These are phyloP conservation scores for Ophiostoma sp. DNA, from an alignment of 2,329 filamentous ascomycete species.

Conservation along the genomic window DNA sequence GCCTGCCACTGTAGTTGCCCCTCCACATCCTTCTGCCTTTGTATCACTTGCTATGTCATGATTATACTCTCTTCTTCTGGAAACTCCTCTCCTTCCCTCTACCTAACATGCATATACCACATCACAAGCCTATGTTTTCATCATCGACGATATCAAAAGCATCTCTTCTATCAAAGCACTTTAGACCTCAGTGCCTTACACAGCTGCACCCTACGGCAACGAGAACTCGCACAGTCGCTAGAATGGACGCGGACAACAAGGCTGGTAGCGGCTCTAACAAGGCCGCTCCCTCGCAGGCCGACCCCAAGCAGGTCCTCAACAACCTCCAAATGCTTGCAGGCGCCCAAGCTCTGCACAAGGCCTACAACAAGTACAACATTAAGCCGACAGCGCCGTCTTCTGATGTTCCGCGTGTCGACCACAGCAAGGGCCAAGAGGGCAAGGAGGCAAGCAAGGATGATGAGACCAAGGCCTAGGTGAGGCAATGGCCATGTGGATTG, in stretches of 20 bases:
- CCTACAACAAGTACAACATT: constrained; percentile 22
- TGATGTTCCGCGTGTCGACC: background rate
- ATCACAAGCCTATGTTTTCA: background rate
- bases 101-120: background rate
- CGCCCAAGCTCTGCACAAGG: constrained; percentile 18
- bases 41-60: constrained; percentile 6
- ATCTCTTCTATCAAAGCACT: background rate
- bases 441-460: background rate
- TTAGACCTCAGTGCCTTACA: background rate
- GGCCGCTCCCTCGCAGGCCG: background rate
- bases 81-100: background rate
- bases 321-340: constrained; percentile 63
- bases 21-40: constrained; percentile 8
- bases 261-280: background rate
- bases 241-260: constrained; percentile 9
- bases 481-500: background rate
- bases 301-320: constrained; percentile 34
- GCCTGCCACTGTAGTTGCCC: background rate
- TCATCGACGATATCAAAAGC: constrained; percentile 5
- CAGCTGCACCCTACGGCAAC: background rate
- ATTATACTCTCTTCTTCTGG: background rate
- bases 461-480: background rate
- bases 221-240: constrained; percentile 2
- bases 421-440: background rate
- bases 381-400: constrained; percentile 13